Conservation (phyloP, 2,329 filamentous ascomycete species). For the Colletotrichum sp. region DNA sequence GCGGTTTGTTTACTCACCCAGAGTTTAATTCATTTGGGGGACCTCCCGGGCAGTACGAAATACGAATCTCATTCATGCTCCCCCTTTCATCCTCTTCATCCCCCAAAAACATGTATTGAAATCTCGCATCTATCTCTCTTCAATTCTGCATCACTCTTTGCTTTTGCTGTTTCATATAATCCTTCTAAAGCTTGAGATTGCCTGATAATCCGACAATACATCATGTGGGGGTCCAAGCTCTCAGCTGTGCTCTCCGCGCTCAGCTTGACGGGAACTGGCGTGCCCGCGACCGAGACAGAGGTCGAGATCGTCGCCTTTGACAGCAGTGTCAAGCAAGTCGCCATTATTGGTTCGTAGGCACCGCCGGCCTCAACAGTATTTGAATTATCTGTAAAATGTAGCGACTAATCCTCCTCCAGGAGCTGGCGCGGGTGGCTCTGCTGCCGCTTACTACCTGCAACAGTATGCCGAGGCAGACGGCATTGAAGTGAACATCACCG, state of each 20-base stretch:
- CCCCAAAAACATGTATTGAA: background rate
- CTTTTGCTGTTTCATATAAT: background rate
- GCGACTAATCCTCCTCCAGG: slow-evolving; percentile 54
- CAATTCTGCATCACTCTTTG: background rate
- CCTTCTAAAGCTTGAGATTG: background rate
- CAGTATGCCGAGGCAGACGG: slow-evolving; percentile 70
- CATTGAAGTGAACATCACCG: slow-evolving; percentile 76
- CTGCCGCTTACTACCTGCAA: slow-evolving; percentile 81
- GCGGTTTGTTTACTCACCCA: slow-evolving; percentile 19
- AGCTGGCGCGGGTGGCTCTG: slow-evolving; percentile 87
- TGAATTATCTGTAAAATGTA: background rate
- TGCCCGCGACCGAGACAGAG: slow-evolving; percentile 17
- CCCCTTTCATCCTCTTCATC: background rate
- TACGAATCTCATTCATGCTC: slow-evolving; percentile 2
- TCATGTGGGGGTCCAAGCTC: slow-evolving; percentile 22
- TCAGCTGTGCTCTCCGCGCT: slow-evolving; percentile 23
- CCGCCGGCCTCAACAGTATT: background rate
- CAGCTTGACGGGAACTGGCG: slow-evolving; percentile 14
- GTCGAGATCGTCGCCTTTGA: background rate
- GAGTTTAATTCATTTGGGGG: slow-evolving; percentile 14
- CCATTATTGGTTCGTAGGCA: slow-evolving; percentile 30
- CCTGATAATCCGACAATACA: background rate
- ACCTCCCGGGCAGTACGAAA: background rate
- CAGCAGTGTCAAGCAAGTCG: slow-evolving; percentile 27
- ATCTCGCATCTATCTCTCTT: background rate